Conservation (phyloP, 352 stramenopile species). For the Pythium insidiosum region DNA sequence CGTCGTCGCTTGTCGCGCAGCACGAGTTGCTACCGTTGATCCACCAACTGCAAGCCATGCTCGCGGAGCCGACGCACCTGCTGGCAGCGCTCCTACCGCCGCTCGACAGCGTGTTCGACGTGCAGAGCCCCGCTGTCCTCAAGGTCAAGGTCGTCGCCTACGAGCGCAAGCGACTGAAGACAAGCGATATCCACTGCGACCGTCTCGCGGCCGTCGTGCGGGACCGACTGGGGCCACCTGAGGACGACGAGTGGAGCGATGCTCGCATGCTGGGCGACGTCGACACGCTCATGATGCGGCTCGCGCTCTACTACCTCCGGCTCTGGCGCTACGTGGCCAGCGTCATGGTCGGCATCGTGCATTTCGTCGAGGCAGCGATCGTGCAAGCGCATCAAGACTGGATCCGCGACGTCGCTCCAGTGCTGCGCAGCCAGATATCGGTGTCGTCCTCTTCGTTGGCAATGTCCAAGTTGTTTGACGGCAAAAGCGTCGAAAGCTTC, state of each 20-base stretch:
- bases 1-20: conserved; percentile 9
- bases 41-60: conserved; percentile 34
- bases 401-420: background rate
- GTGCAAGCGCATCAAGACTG: conserved; percentile 9
- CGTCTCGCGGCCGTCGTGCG: no score
- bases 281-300: conserved; percentile 49
- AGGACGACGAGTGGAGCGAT: conserved; percentile 12
- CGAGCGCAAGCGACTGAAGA: conserved; percentile 27
- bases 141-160: conserved; percentile 24
- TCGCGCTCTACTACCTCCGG: conserved; percentile 38
- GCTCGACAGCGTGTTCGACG: background rate
- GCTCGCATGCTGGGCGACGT: conserved; percentile 8
- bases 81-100: conserved; percentile 25
- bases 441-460: no score
- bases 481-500: background rate
- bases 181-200: no score
- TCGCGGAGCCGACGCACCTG: conserved; percentile 36
- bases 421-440: no score
- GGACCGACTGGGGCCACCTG: no score
- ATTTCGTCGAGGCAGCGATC: conserved; percentile 21
- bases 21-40: conserved; percentile 30
- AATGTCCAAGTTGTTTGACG: no score
- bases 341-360: conserved; percentile 31
- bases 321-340: conserved; percentile 45
- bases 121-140: conserved; percentile 18